Evolutionary conservation across 1,139 yeast genomes (phyloP).

Genomic region (Diutina siamensis): DNA sequence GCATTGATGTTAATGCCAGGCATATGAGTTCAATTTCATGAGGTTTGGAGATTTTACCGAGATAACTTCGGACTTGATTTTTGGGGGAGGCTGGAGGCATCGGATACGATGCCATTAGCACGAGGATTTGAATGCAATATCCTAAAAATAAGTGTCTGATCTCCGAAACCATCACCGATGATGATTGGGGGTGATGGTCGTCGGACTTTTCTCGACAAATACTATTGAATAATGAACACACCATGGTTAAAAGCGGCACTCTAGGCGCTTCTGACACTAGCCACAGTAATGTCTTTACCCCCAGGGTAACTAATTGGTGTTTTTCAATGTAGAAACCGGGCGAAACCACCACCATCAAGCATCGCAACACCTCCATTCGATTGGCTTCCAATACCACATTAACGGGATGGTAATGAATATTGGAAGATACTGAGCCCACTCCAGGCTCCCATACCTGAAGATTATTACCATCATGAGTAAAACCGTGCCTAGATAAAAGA

Average conservation of each 20-base stretch:
- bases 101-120: slow-evolving; percentile 54
- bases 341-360: slow-evolving; percentile 55
- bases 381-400: slow-evolving; percentile 47
- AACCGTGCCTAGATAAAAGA: background rate
- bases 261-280: slow-evolving; percentile 43
- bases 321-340: slow-evolving; percentile 44
- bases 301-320: slow-evolving; percentile 32
- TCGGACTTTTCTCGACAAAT: slow-evolving; percentile 29
- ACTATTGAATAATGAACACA: slow-evolving; percentile 61
- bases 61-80: slow-evolving; percentile 39
- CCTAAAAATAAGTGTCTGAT: slow-evolving; percentile 44
- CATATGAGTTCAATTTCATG: slow-evolving; percentile 39
- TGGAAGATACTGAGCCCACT: slow-evolving; percentile 29
- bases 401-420: slow-evolving; percentile 25
- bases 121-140: slow-evolving; percentile 49
- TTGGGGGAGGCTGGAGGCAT: slow-evolving; percentile 38
- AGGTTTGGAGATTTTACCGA: slow-evolving; percentile 44
- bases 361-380: slow-evolving; percentile 53
- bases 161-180: slow-evolving; percentile 23
- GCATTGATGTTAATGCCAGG: slow-evolving; percentile 32
- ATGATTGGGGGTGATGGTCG: slow-evolving; percentile 25
- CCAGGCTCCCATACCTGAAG: slow-evolving; percentile 64
- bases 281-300: slow-evolving; percentile 49
- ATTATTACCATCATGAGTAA: slow-evolving; percentile 7
- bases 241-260: slow-evolving; percentile 37